Evolutionary conservation across 164 flowering plant genomes (phyloP), one percentile per base, ranked within the genome.

Genomic region (Macadamia tetraphylla): DNA sequence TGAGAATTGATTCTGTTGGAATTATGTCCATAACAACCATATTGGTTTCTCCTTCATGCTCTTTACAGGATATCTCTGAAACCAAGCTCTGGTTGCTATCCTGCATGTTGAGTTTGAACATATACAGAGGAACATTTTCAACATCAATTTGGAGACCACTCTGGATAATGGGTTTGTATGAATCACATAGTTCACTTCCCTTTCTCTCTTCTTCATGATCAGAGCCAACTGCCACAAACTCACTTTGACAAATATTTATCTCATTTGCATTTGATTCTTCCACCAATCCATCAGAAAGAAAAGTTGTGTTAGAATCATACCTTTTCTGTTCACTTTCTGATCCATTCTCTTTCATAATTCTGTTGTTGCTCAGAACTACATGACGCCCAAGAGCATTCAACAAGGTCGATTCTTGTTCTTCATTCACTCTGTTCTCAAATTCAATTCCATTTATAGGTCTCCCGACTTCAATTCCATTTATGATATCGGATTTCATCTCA

Each of bases 361-460:
- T 65, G 56, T 77, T 76, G 56, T 74, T 75, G 23, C 60, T 23
- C 29, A 62, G 67, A 57, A 71, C 70, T 42, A 70, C 18, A 48
- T n/a, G n/a, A 49, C 58, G 67, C 43, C 43, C 42, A 44, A 18
- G 30, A 17, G 46, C 15, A 62, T 71, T 58, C 32, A 58, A 31
- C 60, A 68, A 59, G 9, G 68, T 32, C 15, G 14, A 59, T 61
- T 7, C 8, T 29, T 67, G 29, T 14, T 68, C 71, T 68, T 12
- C n/a, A n/a, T 58, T 43, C 6, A 23, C 56, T 13, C 29, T 58
- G 29, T 30, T 66, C 49, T 63, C 65, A 58, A 31, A 48, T 30
- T n/a, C 70, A 58, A 60, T 14, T 15, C 43, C 23, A 10, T 32
- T 58, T 5, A 11, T 29, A 35, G 5, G 43, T 11, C 60, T 69